Evolutionary conservation across 2,329 filamentous ascomycete species (phyloP).

Genomic region (Penicillium polonicum): DNA sequence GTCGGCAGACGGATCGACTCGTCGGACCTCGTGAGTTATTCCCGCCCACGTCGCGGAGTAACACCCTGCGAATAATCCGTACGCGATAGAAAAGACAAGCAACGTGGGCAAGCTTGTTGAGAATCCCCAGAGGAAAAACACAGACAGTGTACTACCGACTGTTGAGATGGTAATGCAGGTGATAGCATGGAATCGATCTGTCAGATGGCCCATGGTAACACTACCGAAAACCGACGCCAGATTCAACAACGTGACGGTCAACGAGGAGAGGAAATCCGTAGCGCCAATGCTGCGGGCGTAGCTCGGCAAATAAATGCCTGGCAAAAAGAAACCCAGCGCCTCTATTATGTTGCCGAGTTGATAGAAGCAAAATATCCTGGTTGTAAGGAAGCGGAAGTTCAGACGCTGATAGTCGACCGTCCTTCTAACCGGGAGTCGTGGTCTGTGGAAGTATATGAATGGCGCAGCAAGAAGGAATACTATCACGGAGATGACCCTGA

Average conservation of each 20-base stretch:
- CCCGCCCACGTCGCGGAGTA: slow-evolving; percentile 48
- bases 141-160: slow-evolving; percentile 40
- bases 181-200: slow-evolving; percentile 43
- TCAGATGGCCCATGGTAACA: slow-evolving; percentile 36
- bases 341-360: slow-evolving; percentile 44
- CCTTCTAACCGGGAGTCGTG: slow-evolving; percentile 40
- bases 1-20: slow-evolving; percentile 40
- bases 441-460: slow-evolving; percentile 41
- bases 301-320: slow-evolving; percentile 40
- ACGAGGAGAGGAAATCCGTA: slow-evolving; percentile 24
- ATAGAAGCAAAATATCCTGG: slow-evolving; percentile 47
- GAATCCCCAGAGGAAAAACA: slow-evolving; percentile 51
- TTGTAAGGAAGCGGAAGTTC: slow-evolving; percentile 38
- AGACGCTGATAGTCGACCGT: slow-evolving; percentile 38
- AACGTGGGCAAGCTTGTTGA: slow-evolving; percentile 44
- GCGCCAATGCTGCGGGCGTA: slow-evolving; percentile 34
- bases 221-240: slow-evolving; percentile 34
- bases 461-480: slow-evolving; percentile 23
- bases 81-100: slow-evolving; percentile 43
- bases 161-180: slow-evolving; percentile 46
- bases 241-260: slow-evolving; percentile 35
- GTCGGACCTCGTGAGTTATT: slow-evolving; percentile 45
- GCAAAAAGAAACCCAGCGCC: slow-evolving; percentile 40
- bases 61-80: slow-evolving; percentile 48
- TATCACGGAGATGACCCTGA: slow-evolving; percentile 43